Evolutionary conservation across 202 grass and related monocot species (phyloP).

Genomic region (Saccharum hybrid): DNA sequence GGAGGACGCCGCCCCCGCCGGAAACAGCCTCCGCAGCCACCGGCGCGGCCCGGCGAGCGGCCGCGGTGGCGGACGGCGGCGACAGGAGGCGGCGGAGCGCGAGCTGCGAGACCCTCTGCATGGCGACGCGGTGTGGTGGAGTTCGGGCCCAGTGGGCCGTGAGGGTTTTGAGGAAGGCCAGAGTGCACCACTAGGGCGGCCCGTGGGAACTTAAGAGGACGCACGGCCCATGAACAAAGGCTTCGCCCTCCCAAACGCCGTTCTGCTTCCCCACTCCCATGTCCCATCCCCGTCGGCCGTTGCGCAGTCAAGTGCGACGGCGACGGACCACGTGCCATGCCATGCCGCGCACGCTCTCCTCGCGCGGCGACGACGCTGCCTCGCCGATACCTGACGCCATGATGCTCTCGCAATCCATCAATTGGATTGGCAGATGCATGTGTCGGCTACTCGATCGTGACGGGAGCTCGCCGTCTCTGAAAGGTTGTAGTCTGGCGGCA

Average conservation of each 20-base stretch:
- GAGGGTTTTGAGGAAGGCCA: neutral
- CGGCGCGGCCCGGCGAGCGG: constrained; percentile 2
- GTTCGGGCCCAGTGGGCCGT: constrained; percentile 36
- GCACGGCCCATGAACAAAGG: too few species aligned
- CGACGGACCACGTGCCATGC: constrained; percentile 5
- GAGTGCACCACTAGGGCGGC: too few species aligned
- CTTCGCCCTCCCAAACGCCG: too few species aligned
- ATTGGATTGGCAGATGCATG: constrained; percentile 8
- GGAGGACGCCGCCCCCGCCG: neutral
- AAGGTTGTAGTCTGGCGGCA: neutral
- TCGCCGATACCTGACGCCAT: constrained; percentile 9
- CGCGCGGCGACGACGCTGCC: neutral
- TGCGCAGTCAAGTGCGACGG: neutral
- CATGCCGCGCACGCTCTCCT: neutral
- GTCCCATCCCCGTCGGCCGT: too few species aligned
- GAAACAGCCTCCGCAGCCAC: neutral
- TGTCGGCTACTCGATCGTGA: constrained; percentile 22
- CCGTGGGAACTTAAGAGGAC: too few species aligned
- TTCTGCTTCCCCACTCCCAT: too few species aligned
- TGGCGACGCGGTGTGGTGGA: neutral
- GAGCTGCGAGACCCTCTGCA: constrained; percentile 51
- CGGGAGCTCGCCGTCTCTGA: neutral
- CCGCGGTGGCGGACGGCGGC: constrained; percentile 29
- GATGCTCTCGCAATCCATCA: constrained; percentile 1
- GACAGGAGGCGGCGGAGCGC: constrained; percentile 51